These are phyloP conservation scores for Rosa rugosa DNA, from an alignment of 306 rosid species.

Conservation along the genomic window DNA sequence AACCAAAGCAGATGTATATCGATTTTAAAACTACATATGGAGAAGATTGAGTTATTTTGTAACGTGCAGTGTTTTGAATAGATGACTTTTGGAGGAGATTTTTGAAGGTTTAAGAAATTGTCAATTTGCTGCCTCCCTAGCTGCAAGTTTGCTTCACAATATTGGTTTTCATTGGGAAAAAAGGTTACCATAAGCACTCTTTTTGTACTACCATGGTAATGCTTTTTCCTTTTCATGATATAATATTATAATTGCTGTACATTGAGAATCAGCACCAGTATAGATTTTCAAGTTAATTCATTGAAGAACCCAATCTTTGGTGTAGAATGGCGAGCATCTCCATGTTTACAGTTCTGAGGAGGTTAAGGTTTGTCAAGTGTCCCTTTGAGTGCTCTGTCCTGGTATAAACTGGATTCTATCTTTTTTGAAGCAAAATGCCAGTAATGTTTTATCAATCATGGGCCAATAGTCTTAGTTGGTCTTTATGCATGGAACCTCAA, in stretches of 20 bases:
- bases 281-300: background rate
- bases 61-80: constrained; percentile 3
- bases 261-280: background rate
- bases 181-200: constrained; percentile 42
- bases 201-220: constrained; percentile 31
- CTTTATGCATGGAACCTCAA: too few relatives aligned
- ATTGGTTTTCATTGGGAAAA: constrained; percentile 31
- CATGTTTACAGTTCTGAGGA: constrained; percentile 35
- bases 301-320: background rate
- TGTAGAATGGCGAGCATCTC: constrained; percentile 31
- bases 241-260: background rate
- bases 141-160: constrained; percentile 40
- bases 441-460: too few relatives aligned
- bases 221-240: background rate
- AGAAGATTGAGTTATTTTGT: background rate
- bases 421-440: too few relatives aligned
- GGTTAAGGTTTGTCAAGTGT: constrained; percentile 34
- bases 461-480: too few relatives aligned
- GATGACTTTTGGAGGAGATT: constrained; percentile 31
- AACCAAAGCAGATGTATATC: background rate
- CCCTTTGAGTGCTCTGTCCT: constrained; percentile 8
- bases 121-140: constrained; percentile 24
- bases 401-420: too few relatives aligned
- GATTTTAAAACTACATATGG: background rate
- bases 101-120: constrained; percentile 34